Percentiles rank a stretch among this genome's conserved stretches.
These are phyloP conservation scores for Floccularia luteovirens DNA, from an alignment of 768 basidiomycete species.

Conservation along the genomic window DNA sequence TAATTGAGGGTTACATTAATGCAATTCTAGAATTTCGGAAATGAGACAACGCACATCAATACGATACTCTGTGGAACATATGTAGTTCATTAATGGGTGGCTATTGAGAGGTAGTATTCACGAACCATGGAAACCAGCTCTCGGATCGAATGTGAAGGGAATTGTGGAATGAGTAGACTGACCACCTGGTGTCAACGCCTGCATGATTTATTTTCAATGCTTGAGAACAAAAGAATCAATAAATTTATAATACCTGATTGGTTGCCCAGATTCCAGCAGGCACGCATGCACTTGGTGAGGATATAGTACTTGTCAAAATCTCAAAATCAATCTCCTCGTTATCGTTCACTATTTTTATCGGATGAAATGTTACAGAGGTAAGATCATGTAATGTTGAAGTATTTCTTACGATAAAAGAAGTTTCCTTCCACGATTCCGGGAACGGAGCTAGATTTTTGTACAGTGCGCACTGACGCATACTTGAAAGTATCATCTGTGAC, in stretches of 20 bases:
- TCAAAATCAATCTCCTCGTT: slow-evolving; percentile 26
- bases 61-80: slow-evolving; percentile 18
- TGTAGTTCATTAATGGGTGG: neutral
- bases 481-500: slow-evolving; percentile 17
- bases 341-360: slow-evolving; percentile 14
- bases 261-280: slow-evolving; percentile 28
- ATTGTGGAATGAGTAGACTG: slow-evolving; percentile 13
- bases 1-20: neutral
- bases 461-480: slow-evolving; percentile 26
- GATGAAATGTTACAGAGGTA: neutral
- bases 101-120: neutral
- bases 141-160: slow-evolving; percentile 24
- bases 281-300: slow-evolving; percentile 15
- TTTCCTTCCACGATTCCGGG: slow-evolving; percentile 27
- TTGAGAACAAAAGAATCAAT: no score
- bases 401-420: slow-evolving; percentile 23
- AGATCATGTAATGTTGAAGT: neutral
- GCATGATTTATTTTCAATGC: neutral
- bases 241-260: slow-evolving; percentile 16
- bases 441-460: slow-evolving; percentile 22
- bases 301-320: slow-evolving; percentile 24
- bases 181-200: slow-evolving; percentile 14
- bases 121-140: slow-evolving; percentile 24
- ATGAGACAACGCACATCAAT: slow-evolving; percentile 19
- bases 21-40: neutral